Evolutionary conservation across 371 early-diverging fungal genomes (phyloP), one percentile per base, ranked within the genome.

Genomic region (Mortierella sp.): DNA sequence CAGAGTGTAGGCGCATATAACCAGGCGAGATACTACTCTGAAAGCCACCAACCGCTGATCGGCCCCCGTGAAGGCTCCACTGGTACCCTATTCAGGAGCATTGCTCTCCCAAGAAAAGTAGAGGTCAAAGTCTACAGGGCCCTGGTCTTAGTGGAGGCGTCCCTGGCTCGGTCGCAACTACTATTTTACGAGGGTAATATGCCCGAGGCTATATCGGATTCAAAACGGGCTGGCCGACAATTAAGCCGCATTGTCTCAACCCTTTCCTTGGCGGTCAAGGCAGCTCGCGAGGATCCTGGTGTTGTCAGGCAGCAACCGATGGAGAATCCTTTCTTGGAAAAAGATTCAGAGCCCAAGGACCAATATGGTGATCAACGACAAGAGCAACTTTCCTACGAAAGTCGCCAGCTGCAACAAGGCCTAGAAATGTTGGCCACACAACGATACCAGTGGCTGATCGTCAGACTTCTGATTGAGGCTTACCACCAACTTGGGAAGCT

Each of bases 401-500:
- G 21, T 27, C 42, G 31, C 45, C 68, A 55, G 13, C 53, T 71
- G 4, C 60, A 58, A n/a, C 51, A 78, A 28, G 67, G 67, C 1
- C 42, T 78, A 2, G 64, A 78, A 24, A 42, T 55, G 18, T 34
- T 78, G 34, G 63, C 63, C 3, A 61, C 58, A 10, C 78, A 70
- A 27, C 27, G 71, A 21, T 63, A 67, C 41, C 78, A 71, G 14
- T 78, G 78, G 71, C 52, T 60, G 6, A 58, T 67, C 10, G 67
- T 71, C 48, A 58, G 56, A n/a, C 67, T 78, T 3, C 47, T 89
- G 31, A 71, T 85, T 21, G 80, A 80, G 18, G 83, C 82, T 8
- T 81, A 86, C 52, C 71, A 78, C 6, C 85, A 85, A 42, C 69
- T 93, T 6, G 83, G 86, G 1, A 61, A 67, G 12, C 57, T 93